Evolutionary conservation across 306 rosid species (phyloP).

Genomic region (Nissolia schottii): DNA sequence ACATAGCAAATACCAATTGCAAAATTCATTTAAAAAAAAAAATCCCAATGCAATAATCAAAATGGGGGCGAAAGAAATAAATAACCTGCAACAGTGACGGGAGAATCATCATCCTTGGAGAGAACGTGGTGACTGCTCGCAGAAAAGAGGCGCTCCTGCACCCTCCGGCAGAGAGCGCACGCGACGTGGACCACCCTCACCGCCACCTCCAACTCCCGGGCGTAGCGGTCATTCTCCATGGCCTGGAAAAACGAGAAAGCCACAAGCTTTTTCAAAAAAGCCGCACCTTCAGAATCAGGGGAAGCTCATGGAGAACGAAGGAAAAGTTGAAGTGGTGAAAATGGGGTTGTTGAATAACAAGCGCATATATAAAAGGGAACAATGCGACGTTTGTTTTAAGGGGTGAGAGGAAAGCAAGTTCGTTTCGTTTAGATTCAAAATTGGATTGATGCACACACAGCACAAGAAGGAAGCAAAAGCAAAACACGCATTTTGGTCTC

Average conservation of each 20-base stretch:
- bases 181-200: constrained; percentile 85
- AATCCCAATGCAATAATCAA: neutral
- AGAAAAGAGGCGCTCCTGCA: constrained; percentile 56
- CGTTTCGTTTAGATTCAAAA: no score
- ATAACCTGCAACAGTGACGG: constrained; percentile 92
- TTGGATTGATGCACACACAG: no score
- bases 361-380: neutral
- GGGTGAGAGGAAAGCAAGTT: neutral
- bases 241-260: constrained; percentile 3
- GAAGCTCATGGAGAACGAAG: neutral
- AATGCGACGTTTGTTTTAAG: neutral
- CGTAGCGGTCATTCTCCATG: constrained; percentile 59
- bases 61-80: constrained; percentile 9
- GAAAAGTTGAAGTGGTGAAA: neutral
- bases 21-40: neutral
- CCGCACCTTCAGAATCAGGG: constrained; percentile 24
- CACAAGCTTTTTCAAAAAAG: neutral
- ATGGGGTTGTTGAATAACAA: neutral
- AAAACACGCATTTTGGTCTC: neutral
- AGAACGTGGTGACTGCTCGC: constrained; percentile 36
- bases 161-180: constrained; percentile 72
- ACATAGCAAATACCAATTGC: neutral
- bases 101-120: constrained; percentile 93
- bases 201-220: constrained; percentile 71
- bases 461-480: neutral